Evolutionary conservation across 495 filamentous ascomycete genomes (phyloP), one percentile per base, ranked within the genome.

Genomic region (Cryomyces antarcticus): DNA sequence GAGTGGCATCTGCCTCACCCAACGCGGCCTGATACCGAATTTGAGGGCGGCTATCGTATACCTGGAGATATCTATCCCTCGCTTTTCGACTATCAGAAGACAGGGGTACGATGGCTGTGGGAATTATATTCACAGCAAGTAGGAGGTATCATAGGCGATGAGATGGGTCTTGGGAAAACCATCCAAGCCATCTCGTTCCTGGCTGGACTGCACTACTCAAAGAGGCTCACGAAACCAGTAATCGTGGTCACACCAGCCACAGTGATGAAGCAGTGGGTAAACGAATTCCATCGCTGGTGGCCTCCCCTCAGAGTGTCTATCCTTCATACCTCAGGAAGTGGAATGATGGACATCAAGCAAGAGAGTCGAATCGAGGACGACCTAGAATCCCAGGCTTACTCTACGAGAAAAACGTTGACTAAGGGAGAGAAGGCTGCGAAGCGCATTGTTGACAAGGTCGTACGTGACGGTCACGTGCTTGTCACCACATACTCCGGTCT

Each of bases 221-320:
- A 78, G 35, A 81, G 74, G 54, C 66, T 93, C 38, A 71, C 69
- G 7, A 86, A 83, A 48, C 89, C 89, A 1, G 71, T 84, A 31
- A 77, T 97, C 46, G 71, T 97, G 28, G 84, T 95, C 7, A 83
- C 82, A 43, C 89, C 89, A 1, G 89, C 88, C 17, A 95, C 89
- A 1, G 80, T 96, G 9, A 73, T 97, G 63, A 82, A 80, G 46
- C 87, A 96, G 54, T 97, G 89, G 89, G 89, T 93, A 7, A 89
- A 92, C 46, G 89, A 97, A 53, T 95, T 97, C 50, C 89, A 96
- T 58, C 73, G 77, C 27, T 97, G 89, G 89, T 96, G 89, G 89
- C 89, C 89, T 11, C 77, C 89, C 13, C 68, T 97, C 28, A 76
- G 89, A 17, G 89, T 96, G 0, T 92, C 86, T 0, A 96, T 96